These are phyloP conservation scores for Bruguiera sexangula DNA, from an alignment of 345 rosid species.

Conservation along the genomic window DNA sequence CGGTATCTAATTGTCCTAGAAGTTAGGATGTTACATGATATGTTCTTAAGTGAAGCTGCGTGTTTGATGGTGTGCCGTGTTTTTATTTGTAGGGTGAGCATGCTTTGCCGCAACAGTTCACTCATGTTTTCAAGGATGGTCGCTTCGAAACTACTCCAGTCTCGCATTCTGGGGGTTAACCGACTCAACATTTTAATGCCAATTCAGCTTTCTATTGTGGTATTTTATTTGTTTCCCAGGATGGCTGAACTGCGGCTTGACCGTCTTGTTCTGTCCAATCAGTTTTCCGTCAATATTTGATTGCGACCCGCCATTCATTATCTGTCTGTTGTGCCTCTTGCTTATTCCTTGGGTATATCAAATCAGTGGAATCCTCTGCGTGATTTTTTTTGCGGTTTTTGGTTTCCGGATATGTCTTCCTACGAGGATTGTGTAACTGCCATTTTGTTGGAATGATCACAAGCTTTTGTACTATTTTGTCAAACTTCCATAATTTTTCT, in stretches of 20 bases:
- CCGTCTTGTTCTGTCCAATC: constrained; percentile 11
- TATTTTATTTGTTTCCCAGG: constrained; percentile 23
- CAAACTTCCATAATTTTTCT: too few relatives aligned
- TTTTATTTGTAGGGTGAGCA: constrained; percentile 66
- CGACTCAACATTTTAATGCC: not conserved
- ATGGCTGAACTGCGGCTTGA: constrained; percentile 23
- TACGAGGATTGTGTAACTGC: constrained; percentile 12
- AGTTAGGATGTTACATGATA: not conserved
- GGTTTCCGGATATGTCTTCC: not conserved
- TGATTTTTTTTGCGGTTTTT: not conserved
- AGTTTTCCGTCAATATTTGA: constrained; percentile 21
- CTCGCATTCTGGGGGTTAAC: constrained; percentile 91
- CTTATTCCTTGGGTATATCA: constrained; percentile 15
- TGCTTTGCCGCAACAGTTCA: constrained; percentile 80
- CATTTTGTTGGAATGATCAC: constrained; percentile 19
- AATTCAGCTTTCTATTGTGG: constrained; percentile 14
- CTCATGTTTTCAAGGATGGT: constrained; percentile 61
- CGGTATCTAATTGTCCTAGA: not conserved
- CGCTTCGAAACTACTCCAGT: constrained; percentile 79
- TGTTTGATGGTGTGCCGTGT: not conserved
- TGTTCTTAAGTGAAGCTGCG: not conserved
- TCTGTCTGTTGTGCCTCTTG: constrained; percentile 7
- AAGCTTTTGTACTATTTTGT: too few relatives aligned
- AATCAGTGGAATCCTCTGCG: constrained; percentile 10
- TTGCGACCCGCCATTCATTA: not conserved